Conservation (phyloP, 345 rosid genomes). For the Streptanthus diversifolius region DNA sequence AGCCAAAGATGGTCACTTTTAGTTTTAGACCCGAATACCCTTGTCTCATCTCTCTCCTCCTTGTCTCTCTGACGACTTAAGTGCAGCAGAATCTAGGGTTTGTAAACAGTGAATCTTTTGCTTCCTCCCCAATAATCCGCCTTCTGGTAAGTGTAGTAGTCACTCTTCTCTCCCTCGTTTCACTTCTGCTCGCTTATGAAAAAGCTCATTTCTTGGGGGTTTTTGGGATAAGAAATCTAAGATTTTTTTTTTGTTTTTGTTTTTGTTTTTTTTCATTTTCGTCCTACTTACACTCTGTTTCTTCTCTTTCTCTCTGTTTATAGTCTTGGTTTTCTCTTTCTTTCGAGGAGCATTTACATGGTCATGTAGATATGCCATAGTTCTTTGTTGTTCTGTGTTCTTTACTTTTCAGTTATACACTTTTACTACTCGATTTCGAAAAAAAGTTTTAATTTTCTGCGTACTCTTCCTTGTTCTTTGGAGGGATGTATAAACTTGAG, state of each 20-base stretch:
- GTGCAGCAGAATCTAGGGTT: constrained; percentile 40
- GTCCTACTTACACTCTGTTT: constrained; percentile 23
- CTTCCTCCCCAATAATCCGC: constrained; percentile 13
- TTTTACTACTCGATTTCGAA: not conserved
- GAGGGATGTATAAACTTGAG: not conserved
- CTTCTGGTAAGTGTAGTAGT: constrained; percentile 33
- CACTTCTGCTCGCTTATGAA: not conserved
- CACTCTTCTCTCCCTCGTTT: not conserved
- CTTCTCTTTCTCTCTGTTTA: constrained; percentile 8
- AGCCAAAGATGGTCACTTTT: constrained; percentile 21
- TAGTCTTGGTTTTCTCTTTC: not conserved
- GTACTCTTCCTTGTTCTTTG: not conserved
- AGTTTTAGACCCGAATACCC: not conserved
- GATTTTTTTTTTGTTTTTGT: not conserved
- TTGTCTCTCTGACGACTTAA: constrained; percentile 21
- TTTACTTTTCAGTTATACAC: not conserved
- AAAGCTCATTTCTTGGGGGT: constrained; percentile 5
- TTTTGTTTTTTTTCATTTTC: not conserved
- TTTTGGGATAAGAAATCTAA: not conserved
- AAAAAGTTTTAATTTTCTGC: not conserved
- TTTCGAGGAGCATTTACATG: not conserved
- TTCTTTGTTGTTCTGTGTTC: constrained; percentile 9
- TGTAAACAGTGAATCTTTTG: constrained; percentile 37
- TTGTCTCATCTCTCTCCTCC: constrained; percentile 16
- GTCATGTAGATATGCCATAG: not conserved